These are phyloP conservation scores for Aspergillus coremiiformis DNA, from an alignment of 495 filamentous ascomycete genomes.

Conservation along the genomic window DNA sequence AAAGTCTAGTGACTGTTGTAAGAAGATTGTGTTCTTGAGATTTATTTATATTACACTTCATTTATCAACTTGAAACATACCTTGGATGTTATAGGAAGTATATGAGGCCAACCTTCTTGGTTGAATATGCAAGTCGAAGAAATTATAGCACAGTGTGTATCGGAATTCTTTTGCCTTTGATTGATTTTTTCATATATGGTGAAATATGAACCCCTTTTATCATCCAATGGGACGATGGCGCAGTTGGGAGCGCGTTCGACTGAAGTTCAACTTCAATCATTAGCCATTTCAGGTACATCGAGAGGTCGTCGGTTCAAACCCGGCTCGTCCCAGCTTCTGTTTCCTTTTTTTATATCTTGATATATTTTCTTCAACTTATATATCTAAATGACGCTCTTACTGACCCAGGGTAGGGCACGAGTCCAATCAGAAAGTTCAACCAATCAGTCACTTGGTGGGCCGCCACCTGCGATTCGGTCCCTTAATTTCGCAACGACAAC, in stretches of 20 bases:
- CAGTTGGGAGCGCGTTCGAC: background rate
- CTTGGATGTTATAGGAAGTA: too few relatives aligned
- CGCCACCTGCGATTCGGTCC: background rate
- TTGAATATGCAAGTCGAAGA: too few relatives aligned
- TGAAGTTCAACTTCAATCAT: slow-evolving; percentile 1
- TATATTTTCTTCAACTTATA: too few relatives aligned
- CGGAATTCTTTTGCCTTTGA: too few relatives aligned
- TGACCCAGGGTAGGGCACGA: background rate
- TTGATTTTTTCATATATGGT: too few relatives aligned
- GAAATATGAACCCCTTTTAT: background rate
- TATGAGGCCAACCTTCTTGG: too few relatives aligned
- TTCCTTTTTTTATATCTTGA: background rate
- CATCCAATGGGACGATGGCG: background rate
- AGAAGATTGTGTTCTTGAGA: too few relatives aligned
- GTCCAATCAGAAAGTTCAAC: background rate
- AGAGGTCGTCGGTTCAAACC: background rate
- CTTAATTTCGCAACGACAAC: background rate
- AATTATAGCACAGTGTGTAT: too few relatives aligned
- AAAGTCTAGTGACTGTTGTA: too few relatives aligned
- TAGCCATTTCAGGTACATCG: background rate
- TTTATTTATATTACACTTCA: too few relatives aligned
- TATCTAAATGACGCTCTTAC: too few relatives aligned
- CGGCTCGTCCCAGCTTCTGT: background rate
- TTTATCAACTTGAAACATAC: too few relatives aligned
- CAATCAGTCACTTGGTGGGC: background rate